A percentile compares a stretch with the other conserved stretches of the same genome.
These are phyloP conservation scores for Auriscalpium microsporum DNA, from an alignment of 768 basidiomycete species.

Conservation along the genomic window DNA sequence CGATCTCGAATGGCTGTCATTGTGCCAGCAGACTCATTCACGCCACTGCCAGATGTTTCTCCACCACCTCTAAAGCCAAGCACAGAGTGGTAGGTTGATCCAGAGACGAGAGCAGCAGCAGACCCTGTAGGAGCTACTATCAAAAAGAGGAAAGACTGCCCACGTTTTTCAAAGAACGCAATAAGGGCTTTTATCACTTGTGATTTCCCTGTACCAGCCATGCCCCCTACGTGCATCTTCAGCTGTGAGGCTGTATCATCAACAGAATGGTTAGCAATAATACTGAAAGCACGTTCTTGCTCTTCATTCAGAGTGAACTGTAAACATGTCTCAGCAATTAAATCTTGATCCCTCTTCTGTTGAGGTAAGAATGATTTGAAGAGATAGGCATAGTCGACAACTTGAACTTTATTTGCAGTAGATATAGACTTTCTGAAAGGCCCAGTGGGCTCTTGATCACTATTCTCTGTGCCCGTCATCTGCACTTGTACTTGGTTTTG, in stretches of 20 bases:
- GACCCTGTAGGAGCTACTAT: constrained; percentile 16
- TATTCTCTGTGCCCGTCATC: no score
- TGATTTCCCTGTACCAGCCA: constrained; percentile 19
- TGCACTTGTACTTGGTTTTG: no score
- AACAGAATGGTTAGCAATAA: constrained; percentile 13
- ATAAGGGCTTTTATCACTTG: constrained; percentile 13
- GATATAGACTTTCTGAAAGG: no score
- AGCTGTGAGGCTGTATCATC: constrained; percentile 1
- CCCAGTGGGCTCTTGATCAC: no score
- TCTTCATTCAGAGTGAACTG: constrained; percentile 11
- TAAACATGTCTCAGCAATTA: neutral
- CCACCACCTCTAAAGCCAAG: constrained; percentile 2
- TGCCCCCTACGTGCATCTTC: constrained; percentile 17
- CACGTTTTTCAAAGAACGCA: constrained; percentile 6
- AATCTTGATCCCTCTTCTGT: neutral
- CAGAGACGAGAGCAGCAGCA: constrained; percentile 13
- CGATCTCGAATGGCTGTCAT: neutral
- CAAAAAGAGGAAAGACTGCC: constrained; percentile 4
- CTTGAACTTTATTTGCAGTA: neutral
- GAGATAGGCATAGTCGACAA: neutral
- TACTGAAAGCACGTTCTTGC: constrained; percentile 14
- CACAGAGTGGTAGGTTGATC: constrained; percentile 17
- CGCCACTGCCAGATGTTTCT: neutral
- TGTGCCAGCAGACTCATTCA: neutral
- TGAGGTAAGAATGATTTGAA: neutral